Evolutionary conservation across 1,284 basidiomycete genomes (phyloP).

Genomic region (Rhodofomes roseus): DNA sequence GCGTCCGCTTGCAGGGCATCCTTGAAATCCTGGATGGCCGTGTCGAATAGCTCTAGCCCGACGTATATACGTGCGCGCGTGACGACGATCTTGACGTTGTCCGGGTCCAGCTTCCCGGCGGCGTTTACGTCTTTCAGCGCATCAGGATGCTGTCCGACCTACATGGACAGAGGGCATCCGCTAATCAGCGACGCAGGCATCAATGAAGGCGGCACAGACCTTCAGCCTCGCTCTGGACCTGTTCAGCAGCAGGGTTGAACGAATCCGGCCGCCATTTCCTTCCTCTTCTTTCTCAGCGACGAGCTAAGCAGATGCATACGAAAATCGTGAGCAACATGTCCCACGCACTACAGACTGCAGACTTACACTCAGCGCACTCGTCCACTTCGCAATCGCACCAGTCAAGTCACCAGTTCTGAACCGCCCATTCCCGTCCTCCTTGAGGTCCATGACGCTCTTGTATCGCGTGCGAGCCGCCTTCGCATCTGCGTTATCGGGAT

Average conservation of each 20-base stretch:
- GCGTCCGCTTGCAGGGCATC: conserved; percentile 13
- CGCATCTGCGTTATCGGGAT: conserved; percentile 13
- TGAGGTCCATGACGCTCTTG: conserved; percentile 4
- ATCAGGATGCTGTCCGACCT: conserved; percentile 8
- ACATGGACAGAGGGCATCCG: background rate
- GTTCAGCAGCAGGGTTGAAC: conserved; percentile 12
- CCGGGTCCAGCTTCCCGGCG: conserved; percentile 7
- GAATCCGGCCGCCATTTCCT: conserved; percentile 12
- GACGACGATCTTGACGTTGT: conserved; percentile 5
- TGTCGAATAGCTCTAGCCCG: conserved; percentile 14
- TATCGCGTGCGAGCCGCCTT: conserved; percentile 8
- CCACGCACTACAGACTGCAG: background rate
- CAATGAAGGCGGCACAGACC: conserved; percentile 1
- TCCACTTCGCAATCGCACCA: conserved; percentile 8
- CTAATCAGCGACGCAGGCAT: background rate
- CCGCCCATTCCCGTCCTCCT: conserved; percentile 9
- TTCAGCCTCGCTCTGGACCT: conserved; percentile 10
- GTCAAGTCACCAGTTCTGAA: conserved; percentile 5
- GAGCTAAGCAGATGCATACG: background rate
- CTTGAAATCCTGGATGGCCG: conserved; percentile 13
- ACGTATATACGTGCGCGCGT: conserved; percentile 12
- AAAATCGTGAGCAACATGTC: background rate
- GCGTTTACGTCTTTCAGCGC: conserved; percentile 12
- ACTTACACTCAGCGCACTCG: conserved; percentile 12
- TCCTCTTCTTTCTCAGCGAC: conserved; percentile 11